These are phyloP conservation scores for Sarocladiaceae sp. DNA, from an alignment of 2,329 filamentous ascomycete genomes.

Conservation along the genomic window DNA sequence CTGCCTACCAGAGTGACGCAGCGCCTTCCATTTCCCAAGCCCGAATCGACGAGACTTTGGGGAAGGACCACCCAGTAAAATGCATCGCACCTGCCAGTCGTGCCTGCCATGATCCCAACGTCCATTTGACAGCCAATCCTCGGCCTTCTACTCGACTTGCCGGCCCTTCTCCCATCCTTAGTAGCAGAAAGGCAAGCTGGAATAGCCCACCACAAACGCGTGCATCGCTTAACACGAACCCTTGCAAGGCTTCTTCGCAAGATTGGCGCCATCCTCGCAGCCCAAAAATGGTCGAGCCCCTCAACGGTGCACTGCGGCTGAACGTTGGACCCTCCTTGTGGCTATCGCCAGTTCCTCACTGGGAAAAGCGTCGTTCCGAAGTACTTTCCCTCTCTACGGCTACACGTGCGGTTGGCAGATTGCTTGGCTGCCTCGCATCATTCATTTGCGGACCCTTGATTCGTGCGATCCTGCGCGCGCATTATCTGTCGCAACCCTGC, in stretches of 20 bases:
- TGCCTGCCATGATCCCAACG: no score
- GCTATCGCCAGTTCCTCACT: neutral
- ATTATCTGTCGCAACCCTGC: neutral
- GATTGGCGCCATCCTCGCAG: neutral
- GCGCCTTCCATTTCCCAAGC: no score
- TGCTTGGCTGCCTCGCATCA: constrained; percentile 1
- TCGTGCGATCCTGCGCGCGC: neutral
- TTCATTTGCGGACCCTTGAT: neutral
- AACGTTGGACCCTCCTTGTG: neutral
- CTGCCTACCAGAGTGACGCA: no score
- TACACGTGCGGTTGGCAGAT: neutral
- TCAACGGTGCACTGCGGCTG: constrained; percentile 3
- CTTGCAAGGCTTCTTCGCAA: neutral
- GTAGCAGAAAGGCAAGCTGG: no score
- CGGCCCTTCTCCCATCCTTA: no score
- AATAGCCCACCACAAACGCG: no score
- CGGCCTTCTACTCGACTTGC: no score
- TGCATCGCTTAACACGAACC: constrained; percentile 2
- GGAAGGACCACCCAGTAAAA: no score
- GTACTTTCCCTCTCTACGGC: neutral
- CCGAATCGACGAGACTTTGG: no score
- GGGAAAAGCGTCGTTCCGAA: neutral
- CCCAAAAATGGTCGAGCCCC: neutral
- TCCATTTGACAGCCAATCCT: no score
- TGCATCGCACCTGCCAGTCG: no score